Percentiles rank a stretch among this genome's conserved stretches.
These are phyloP conservation scores for Dictyostelium firmibasis DNA, from an alignment of 78 protist genomes.

Conservation along the genomic window DNA sequence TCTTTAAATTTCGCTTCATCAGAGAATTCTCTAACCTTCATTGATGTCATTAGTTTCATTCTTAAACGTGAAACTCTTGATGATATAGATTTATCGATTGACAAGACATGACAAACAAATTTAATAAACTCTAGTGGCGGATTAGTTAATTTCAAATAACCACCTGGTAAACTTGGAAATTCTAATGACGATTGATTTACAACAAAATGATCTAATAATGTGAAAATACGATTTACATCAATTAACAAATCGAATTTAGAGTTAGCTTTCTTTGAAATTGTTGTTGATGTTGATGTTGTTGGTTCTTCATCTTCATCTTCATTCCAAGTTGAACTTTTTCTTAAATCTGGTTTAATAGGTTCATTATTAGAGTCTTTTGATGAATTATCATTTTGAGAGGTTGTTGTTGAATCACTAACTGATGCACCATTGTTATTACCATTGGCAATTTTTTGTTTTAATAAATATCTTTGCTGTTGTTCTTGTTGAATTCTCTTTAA, in stretches of 20 bases:
- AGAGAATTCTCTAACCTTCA: slow-evolving; percentile 83
- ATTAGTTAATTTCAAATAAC: slow-evolving; percentile 3
- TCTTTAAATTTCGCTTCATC: slow-evolving; percentile 73
- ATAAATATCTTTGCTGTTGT: not conserved
- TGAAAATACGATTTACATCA: slow-evolving; percentile 13
- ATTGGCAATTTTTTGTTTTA: slow-evolving; percentile 10
- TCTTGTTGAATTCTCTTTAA: not conserved
- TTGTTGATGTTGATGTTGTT: not conserved
- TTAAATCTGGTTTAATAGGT: not conserved
- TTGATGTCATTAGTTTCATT: slow-evolving; percentile 64
- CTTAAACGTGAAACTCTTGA: slow-evolving; percentile 24
- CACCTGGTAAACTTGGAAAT: slow-evolving; percentile 38
- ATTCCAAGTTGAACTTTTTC: not conserved
- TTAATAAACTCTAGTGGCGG: slow-evolving; percentile 69
- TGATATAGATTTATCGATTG: slow-evolving; percentile 36
- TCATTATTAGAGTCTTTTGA: not conserved
- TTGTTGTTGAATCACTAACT: not conserved
- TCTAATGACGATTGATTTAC: not conserved
- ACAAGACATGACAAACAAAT: slow-evolving; percentile 74
- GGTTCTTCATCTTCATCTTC: slow-evolving; percentile 13
- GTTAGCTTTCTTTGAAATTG: not conserved
- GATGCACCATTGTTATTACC: not conserved
- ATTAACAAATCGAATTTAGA: slow-evolving; percentile 9
- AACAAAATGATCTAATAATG: not conserved
- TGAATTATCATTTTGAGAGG: not conserved